Base-by-base conservation (phyloP, 495 filamentous ascomycete genomes). In the Pseudoneurospora amorphoporcata region DNA sequence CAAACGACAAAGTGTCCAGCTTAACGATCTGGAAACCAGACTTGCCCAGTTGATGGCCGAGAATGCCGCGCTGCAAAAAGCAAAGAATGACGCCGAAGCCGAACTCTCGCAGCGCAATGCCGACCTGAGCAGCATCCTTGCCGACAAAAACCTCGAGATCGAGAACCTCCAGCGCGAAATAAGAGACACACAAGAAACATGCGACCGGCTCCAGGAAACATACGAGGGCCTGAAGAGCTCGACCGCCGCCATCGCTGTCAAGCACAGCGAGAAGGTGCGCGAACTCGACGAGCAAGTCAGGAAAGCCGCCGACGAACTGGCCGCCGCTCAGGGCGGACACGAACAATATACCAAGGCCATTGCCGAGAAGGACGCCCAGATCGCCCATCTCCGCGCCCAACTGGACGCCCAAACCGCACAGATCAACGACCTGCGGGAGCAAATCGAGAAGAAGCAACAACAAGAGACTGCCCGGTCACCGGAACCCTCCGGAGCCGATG, bases 1-100 rank as follows among this genome's bases (percentile, higher is more conserved):
- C 73, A 93, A 93, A 78, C 92, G 94, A 74, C 95, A 95, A 81
- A 98, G 94, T 86, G 92, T 97, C 91, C 95, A 98, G 83, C 89
- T 98, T 69, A 86, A 96, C 65, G 94, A 98, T 71, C 88, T 98
- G 77, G 87, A 88, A 77, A 78, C 86, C 40, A 87, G 86, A 77
- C 86, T 97, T 75, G 93, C 96, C 74, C 91, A 93, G 79, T 83
- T 97, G 68, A 84, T 90, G 47, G 88, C 92, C 0, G 94, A 97
- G 77, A 97, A 97, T 76, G 89, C 91, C 71, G 81, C 88, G 43
- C 88, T 97, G 19, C 84, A 88, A 76, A 91, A 92, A 37, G 91
- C 91, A 58, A 92, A 89, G 76, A 81, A 87, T 72, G 86, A 89
- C 58, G 89, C 90, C 39, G 93, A 96, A 81, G 74, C 79, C 58